A percentile compares a stretch with the other conserved stretches of the same genome.
Evolutionary conservation across 73 alveolate genomes (phyloP).

Genomic region (Stentor roeselii): DNA sequence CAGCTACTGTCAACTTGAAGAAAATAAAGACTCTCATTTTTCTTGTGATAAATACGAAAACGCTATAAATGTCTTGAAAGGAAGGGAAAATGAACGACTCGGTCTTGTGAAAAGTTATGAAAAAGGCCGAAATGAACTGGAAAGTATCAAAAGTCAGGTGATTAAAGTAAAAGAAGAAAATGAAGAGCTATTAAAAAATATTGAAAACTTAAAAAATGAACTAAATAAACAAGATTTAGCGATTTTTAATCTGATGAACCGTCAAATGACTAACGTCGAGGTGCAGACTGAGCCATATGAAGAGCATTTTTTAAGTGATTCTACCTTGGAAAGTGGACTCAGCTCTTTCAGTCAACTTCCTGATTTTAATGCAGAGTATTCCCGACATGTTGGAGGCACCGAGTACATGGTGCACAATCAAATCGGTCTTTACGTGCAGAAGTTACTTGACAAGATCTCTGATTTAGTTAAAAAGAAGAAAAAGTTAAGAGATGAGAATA

Average conservation of each 20-base stretch:
- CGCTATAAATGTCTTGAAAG: not conserved
- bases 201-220: not conserved
- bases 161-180: not conserved
- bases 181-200: not conserved
- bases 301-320: not conserved
- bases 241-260: not conserved
- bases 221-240: not conserved
- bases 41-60: conserved; percentile 13
- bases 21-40: conserved; percentile 5
- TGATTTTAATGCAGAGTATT: not conserved
- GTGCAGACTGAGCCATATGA: not conserved
- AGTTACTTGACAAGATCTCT: conserved; percentile 1
- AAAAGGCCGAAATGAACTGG: not conserved
- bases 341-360: not conserved
- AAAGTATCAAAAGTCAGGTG: not conserved
- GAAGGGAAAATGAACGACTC: not conserved
- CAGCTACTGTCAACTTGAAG: conserved; percentile 5
- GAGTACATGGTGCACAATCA: not conserved
- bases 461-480: not conserved
- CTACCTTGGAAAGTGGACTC: not conserved
- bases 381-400: not conserved
- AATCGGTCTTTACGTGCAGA: not conserved
- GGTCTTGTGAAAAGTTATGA: not conserved
- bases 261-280: not conserved
- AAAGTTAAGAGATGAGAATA: not conserved